Base-by-base conservation (phyloP, 2,329 filamentous ascomycete species). In the Diaporthe sp. region DNA sequence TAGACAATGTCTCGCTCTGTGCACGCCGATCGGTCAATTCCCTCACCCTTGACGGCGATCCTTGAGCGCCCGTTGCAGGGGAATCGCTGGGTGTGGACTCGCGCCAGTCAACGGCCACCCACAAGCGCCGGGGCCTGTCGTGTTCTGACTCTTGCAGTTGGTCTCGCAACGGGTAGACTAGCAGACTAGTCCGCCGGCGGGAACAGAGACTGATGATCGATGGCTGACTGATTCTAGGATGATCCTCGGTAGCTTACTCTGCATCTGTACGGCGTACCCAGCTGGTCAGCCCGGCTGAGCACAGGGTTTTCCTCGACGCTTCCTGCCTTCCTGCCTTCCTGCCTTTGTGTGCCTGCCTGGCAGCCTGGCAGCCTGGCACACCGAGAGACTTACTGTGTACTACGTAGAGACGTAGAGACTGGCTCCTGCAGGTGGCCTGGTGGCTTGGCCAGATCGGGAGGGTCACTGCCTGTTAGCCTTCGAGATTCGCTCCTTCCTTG, bases 1-100 rank as follows among this genome's bases (percentile, higher is more conserved):
- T 78, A 79, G 75, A 75, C 75, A 77, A 81, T 85, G 84, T 86
- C 84, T 85, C 79, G 82, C 79, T 82, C 77, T 69, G 70, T 77
- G 67, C 75, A 76, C 80, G 83, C 83, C 81, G 80, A 84, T 79
- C 84, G 84, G 82, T 61, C 81, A 62, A 31, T 42, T 19, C 53
- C 49, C 68, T 59, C 59, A 79, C 73, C 72, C 42, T 65, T 69
- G 65, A 55, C 49, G 65, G 65, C 65, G 65, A 69, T 69, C 65
- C 49, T 53, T 53, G 65, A n/a, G 46, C 17, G 34, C 7, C 31
- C 49, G 17, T 53, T 28, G 34, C 46, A 69, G 65, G 65, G 65
- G 31, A 25, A 55, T 39, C 65, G 65, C 34, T 69, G 65, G 65
- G 13, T 28, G n/a, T 55, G 62, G 62, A 28, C 34, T 69, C 49